A percentile compares a stretch with the other conserved stretches of the same genome.
These are phyloP conservation scores for Salix exigua DNA, from an alignment of 345 rosid species.

Conservation along the genomic window DNA sequence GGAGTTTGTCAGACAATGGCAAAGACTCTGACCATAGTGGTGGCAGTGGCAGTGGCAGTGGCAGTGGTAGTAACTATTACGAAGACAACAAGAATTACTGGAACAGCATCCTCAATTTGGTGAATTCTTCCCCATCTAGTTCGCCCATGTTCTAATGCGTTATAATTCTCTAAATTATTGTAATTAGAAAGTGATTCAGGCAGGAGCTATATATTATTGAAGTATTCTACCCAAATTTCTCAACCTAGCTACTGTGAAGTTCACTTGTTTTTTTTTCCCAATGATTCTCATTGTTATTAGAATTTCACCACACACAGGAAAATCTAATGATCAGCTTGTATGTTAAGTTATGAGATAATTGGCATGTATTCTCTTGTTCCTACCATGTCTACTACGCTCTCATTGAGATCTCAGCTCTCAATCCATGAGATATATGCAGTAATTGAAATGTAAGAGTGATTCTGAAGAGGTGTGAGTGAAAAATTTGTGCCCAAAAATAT, in stretches of 20 bases:
- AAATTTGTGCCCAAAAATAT: background rate
- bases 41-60: constrained; percentile 21
- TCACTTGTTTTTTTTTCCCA: background rate
- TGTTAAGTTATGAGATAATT: background rate
- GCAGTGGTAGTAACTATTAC: constrained; percentile 47
- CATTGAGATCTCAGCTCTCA: background rate
- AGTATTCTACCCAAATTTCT: background rate
- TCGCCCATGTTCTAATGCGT: constrained; percentile 54
- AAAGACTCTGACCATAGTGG: constrained; percentile 42
- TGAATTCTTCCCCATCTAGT: constrained; percentile 76
- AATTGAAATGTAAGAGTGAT: background rate
- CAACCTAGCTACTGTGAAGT: background rate
- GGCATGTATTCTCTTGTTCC: background rate
- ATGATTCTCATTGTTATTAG: background rate
- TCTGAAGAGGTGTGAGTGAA: background rate
- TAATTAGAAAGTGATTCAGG: background rate
- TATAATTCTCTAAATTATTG: background rate
- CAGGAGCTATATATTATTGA: background rate
- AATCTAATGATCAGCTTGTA: background rate
- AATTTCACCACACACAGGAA: background rate
- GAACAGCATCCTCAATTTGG: constrained; percentile 90
- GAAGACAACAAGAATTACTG: constrained; percentile 93
- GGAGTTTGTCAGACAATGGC: constrained; percentile 41
- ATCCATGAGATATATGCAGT: background rate
- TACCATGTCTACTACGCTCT: no score